Evolutionary conservation across 2,329 filamentous ascomycete species (phyloP), one percentile per base, ranked within the genome.

Genomic region (Xylaria sp.): DNA sequence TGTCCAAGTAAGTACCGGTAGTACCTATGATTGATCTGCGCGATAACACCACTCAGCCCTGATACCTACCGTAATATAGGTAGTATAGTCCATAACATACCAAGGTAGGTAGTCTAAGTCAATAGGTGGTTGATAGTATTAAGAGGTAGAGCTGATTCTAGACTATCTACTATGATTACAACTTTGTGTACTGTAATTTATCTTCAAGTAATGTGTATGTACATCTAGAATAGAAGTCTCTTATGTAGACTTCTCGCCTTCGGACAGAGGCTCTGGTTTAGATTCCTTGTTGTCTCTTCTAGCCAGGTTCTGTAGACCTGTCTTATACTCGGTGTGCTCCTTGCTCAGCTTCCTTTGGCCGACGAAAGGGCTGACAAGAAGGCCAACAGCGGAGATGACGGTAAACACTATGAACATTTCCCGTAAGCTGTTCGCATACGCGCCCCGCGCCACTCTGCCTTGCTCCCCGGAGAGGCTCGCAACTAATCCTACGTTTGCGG

Each of bases 361-460:
- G 55, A 89, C 77, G 36, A 85, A 81, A 33, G 84, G 73, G 54
- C 83, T 83, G 27, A 84, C 72, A 4, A 85, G 31, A 9, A 88
- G 74, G 0, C 84, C 86, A 0, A 84, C 60, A 1, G 76, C 84
- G 0, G 83, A 79, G 54, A 87, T 80, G 22, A 79, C 82, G 0
- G 84, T 82, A 70, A 86, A 89, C 66, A 88, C 81, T 60, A 87
- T 86, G 72, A 83, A 89, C 86, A 89, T 88, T 63, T 81, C 84
- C 55, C 80, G 79, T 68, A 89, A 71, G 57, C 83, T 81, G 45
- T 78, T 78, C 78, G 82, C 84, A 72, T 84, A 88, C 0, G 85
- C 84, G 0, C 71, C 57, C 27, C 73, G 72, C 5, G 76, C 77
- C 20, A 78, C 67, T 2, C 63, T 70, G 42, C 80, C 82, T 67